Percentiles rank a stretch among this genome's conserved stretches.
Conservation (phyloP, 768 basidiomycete genomes). For the Glaciozyma antarctica region DNA sequence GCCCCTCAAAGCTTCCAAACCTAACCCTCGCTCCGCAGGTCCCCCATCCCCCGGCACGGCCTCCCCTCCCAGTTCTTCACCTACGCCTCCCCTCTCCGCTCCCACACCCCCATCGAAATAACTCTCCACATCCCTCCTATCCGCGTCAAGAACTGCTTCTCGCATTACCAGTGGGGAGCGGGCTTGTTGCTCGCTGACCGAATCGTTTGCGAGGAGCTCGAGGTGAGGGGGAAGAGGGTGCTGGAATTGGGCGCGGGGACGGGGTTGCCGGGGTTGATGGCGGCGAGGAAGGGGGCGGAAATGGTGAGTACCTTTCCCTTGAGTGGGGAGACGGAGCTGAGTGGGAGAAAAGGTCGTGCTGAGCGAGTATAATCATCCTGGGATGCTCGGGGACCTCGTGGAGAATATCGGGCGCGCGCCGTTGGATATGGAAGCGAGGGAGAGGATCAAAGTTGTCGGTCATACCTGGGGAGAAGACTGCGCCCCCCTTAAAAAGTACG, state of each 20-base stretch:
- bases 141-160: not conserved
- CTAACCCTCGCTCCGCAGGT: not conserved
- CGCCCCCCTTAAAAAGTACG: not conserved
- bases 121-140: slow-evolving; percentile 1
- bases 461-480: slow-evolving; percentile 5
- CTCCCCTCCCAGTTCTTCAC: slow-evolving; percentile 5
- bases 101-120: slow-evolving; percentile 1
- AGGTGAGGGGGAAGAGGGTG: slow-evolving; percentile 12
- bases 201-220: slow-evolving; percentile 4
- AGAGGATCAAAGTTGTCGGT: not conserved
- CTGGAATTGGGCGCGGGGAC: slow-evolving; percentile 16
- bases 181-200: slow-evolving; percentile 9
- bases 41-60: slow-evolving; percentile 5
- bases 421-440: not conserved
- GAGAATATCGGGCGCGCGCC: not conserved
- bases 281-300: slow-evolving; percentile 7
- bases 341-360: slow-evolving; percentile 4
- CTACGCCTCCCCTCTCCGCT: slow-evolving; percentile 6
- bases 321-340: not conserved
- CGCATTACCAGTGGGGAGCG: slow-evolving; percentile 8
- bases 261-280: slow-evolving; percentile 9
- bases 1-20: too few relatives aligned
- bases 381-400: not conserved
- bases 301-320: not conserved
- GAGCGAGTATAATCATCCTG: slow-evolving; percentile 13